Percentiles rank a stretch among this genome's conserved stretches.
Conservation (phyloP, 768 basidiomycete species). For the Phylloporus scabripes region DNA sequence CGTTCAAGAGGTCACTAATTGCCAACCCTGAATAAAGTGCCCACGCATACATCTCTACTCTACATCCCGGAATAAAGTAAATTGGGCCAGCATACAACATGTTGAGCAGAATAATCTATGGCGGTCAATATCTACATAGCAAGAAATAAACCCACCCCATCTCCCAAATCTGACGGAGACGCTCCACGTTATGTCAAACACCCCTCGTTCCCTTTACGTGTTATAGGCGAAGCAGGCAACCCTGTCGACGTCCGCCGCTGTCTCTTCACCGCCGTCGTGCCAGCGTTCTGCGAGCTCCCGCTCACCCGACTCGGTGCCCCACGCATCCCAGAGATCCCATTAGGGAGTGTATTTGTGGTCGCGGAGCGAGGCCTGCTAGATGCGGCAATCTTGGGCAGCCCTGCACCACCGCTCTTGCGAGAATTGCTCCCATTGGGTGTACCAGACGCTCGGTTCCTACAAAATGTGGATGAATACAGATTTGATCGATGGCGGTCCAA, state of each 20-base stretch:
- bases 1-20: neutral
- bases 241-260: conserved; percentile 74
- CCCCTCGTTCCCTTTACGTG: conserved; percentile 27
- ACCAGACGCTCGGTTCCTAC: conserved; percentile 78
- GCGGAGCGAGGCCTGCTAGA: conserved; percentile 66
- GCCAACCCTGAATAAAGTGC: conserved; percentile 21
- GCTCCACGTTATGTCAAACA: conserved; percentile 6
- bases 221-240: conserved; percentile 36
- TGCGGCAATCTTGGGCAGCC: conserved; percentile 71
- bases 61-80: conserved; percentile 30
- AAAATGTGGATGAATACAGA: neutral
- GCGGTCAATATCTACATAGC: conserved; percentile 27
- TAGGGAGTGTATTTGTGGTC: conserved; percentile 55
- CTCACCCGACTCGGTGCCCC: conserved; percentile 30
- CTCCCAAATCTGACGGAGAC: conserved; percentile 10
- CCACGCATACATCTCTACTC: conserved; percentile 24
- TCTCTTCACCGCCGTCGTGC: conserved; percentile 56
- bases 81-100: conserved; percentile 28
- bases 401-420: conserved; percentile 50
- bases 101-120: conserved; percentile 31
- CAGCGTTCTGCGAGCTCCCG: conserved; percentile 17
- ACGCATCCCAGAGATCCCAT: conserved; percentile 40
- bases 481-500: neutral
- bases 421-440: conserved; percentile 53
- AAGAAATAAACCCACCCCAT: conserved; percentile 29